Evolutionary conservation across 2,329 filamentous ascomycete genomes (phyloP).

Genomic region (Curvularia sp.): DNA sequence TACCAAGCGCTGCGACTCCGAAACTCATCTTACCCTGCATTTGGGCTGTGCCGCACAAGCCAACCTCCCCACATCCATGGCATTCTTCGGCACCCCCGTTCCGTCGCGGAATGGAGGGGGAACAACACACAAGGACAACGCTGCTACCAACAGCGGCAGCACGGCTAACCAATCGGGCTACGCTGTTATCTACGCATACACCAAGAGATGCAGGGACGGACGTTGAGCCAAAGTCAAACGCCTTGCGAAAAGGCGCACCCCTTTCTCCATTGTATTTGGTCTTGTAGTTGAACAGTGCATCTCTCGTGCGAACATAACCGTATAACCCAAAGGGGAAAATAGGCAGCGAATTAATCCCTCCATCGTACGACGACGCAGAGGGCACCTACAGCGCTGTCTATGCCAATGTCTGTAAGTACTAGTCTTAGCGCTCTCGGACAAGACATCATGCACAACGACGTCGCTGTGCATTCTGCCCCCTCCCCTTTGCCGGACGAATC

Average conservation of each 20-base stretch:
- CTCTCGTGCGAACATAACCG: not conserved
- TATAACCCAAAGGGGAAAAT: not conserved
- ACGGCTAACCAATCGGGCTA: not conserved
- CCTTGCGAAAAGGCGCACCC: not conserved
- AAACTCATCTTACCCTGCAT: conserved; percentile 6
- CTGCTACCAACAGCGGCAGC: not conserved
- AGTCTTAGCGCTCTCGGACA: not conserved
- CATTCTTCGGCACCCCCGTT: conserved; percentile 17
- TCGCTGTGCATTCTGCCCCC: not conserved
- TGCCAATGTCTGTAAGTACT: not conserved
- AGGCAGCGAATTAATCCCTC: not conserved
- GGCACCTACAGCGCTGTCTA: not conserved
- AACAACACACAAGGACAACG: conserved; percentile 4
- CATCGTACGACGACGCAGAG: conserved; percentile 1
- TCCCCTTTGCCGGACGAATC: not conserved
- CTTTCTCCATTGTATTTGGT: not conserved
- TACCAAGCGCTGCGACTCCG: not conserved
- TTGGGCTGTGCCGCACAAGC: conserved; percentile 1
- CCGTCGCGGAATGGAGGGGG: conserved; percentile 10
- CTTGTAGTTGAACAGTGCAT: not conserved
- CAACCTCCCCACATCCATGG: conserved; percentile 14
- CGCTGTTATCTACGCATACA: not conserved
- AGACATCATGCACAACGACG: conserved; percentile 5
- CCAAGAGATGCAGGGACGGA: conserved; percentile 3
- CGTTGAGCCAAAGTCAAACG: not conserved